Percentiles rank a stretch among this genome's conserved stretches.
These are phyloP conservation scores for Gastrolobium villosum DNA, from an alignment of 306 rosid genomes.

Conservation along the genomic window DNA sequence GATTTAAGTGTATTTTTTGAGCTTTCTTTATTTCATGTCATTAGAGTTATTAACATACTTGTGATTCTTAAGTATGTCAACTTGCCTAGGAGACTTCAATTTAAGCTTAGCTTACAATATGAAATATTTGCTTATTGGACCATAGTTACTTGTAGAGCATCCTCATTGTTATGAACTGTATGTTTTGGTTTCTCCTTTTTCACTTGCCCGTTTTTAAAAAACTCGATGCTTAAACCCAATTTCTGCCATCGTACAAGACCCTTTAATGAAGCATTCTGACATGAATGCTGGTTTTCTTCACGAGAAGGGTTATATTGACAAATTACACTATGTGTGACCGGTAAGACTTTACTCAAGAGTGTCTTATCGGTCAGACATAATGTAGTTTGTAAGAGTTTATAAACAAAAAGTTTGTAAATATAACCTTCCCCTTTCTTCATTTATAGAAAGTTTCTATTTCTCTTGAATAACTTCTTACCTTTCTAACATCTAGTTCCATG, in stretches of 20 bases:
- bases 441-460: slow-evolving; percentile 6
- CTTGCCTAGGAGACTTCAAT: slow-evolving; percentile 29
- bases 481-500: slow-evolving; percentile 12
- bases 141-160: not conserved
- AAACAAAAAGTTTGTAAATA: too few relatives aligned
- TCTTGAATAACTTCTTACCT: slow-evolving; percentile 24
- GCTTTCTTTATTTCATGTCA: not conserved
- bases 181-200: not conserved
- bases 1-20: slow-evolving; percentile 3
- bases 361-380: too few relatives aligned
- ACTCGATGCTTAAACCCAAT: not conserved
- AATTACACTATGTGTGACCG: too few relatives aligned
- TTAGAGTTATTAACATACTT: slow-evolving; percentile 1
- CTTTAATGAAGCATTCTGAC: slow-evolving; percentile 9
- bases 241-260: not conserved
- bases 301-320: too few relatives aligned
- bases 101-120: not conserved
- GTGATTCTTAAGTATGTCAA: slow-evolving; percentile 17
- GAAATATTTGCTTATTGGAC: not conserved
- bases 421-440: too few relatives aligned
- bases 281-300: not conserved
- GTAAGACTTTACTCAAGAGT: too few relatives aligned
- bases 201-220: not conserved
- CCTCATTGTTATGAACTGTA: not conserved
- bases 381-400: too few relatives aligned